A percentile compares a stretch with the other conserved stretches of the same genome.
Evolutionary conservation across 148 eudicot genomes (phyloP).

Genomic region (Silene uniflora): DNA sequence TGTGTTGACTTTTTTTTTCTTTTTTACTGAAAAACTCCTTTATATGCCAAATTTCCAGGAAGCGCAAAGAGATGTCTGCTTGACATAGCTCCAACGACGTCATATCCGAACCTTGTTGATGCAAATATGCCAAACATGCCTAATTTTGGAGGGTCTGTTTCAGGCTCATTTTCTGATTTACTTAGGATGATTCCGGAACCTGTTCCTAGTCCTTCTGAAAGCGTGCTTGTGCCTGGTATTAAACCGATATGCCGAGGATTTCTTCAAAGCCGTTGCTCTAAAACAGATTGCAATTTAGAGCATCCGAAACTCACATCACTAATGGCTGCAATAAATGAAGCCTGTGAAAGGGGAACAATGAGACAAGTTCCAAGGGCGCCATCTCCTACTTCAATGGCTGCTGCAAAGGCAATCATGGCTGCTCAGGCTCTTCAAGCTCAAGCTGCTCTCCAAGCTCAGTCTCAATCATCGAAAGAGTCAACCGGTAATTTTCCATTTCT

Average conservation of each 20-base stretch:
- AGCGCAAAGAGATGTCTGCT: constrained; percentile 69
- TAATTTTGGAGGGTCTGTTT: constrained; percentile 89
- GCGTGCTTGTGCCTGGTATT: constrained; percentile 84
- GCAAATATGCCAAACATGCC: constrained; percentile 99
- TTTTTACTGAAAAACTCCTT: not conserved
- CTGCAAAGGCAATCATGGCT: constrained; percentile 97
- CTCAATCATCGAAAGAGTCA: constrained; percentile 56
- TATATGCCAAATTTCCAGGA: constrained; percentile 36
- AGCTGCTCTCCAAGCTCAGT: constrained; percentile 62
- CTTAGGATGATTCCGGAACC: constrained; percentile 91
- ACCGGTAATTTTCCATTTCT: constrained; percentile 37
- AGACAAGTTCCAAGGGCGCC: constrained; percentile 98
- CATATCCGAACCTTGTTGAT: constrained; percentile 73
- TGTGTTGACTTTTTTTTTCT: not conserved
- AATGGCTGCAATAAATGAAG: constrained; percentile 75
- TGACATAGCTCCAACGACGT: constrained; percentile 62
- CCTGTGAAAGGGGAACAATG: constrained; percentile 73
- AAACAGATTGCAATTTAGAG: constrained; percentile 71
- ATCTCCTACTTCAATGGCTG: constrained; percentile 99
- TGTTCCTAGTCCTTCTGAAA: constrained; percentile 77
- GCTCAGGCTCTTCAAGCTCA: constrained; percentile 96
- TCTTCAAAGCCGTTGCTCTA: constrained; percentile 74
- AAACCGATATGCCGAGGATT: constrained; percentile 91
- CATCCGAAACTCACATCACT: constrained; percentile 88
- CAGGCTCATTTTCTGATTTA: constrained; percentile 81